These are phyloP conservation scores for Tephrocybe sp. DNA, from an alignment of 768 basidiomycete species.

Conservation along the genomic window DNA sequence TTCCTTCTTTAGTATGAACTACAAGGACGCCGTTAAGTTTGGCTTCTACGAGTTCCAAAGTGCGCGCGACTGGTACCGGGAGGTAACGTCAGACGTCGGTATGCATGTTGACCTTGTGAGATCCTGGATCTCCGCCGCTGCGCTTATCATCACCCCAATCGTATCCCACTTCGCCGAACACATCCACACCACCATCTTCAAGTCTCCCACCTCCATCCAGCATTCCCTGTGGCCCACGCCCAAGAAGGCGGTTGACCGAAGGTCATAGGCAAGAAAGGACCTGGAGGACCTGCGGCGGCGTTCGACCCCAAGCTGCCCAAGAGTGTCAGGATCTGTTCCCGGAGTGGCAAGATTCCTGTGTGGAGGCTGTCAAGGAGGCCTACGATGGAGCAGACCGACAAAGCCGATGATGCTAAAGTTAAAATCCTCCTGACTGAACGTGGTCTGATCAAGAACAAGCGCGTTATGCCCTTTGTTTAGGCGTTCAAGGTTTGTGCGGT, in stretches of 20 bases:
- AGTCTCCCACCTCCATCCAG: constrained; percentile 77
- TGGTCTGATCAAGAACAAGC: constrained; percentile 94
- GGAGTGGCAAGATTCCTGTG: constrained; percentile 88
- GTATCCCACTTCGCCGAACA: constrained; percentile 95
- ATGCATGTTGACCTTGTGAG: constrained; percentile 90
- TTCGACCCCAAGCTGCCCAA: constrained; percentile 89
- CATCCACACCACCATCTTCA: constrained; percentile 77
- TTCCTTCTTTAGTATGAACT: constrained; percentile 73
- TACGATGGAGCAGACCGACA: constrained; percentile 56
- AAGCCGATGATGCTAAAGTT: constrained; percentile 83
- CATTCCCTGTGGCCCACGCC: constrained; percentile 81
- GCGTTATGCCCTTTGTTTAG: constrained; percentile 93
- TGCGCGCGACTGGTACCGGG: constrained; percentile 93
- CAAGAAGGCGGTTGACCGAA: constrained; percentile 64
- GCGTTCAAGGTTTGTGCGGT: constrained; percentile 72
- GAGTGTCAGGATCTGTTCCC: constrained; percentile 90
- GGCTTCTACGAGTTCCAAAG: constrained; percentile 96
- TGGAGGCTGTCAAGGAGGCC: constrained; percentile 70
- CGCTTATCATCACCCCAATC: constrained; percentile 80
- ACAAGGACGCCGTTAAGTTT: constrained; percentile 93
- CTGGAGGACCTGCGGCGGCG: constrained; percentile 36
- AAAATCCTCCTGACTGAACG: constrained; percentile 62
- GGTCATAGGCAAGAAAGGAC: constrained; percentile 61
- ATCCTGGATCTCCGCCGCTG: constrained; percentile 82
- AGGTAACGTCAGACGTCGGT: constrained; percentile 83